Conservation (phyloP, 2,329 filamentous ascomycete genomes). For the Aspergillus pseudonomiae region DNA sequence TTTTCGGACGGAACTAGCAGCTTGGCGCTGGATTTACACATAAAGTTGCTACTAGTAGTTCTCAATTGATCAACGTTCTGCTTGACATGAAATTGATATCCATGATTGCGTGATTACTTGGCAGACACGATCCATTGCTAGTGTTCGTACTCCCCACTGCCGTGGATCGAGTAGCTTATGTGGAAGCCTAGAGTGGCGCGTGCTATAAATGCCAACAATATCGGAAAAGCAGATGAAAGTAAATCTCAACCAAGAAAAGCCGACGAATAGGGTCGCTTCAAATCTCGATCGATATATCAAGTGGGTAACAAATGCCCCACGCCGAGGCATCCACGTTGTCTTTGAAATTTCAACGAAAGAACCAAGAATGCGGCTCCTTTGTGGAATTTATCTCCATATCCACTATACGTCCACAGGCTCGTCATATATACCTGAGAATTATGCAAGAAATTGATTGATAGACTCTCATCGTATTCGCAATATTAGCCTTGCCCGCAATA, state of each 20-base stretch:
- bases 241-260: background rate
- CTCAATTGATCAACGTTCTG: background rate
- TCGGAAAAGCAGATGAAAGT: background rate
- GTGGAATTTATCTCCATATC: background rate
- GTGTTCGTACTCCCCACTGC: background rate
- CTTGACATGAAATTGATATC: background rate
- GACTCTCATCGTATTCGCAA: background rate
- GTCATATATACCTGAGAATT: background rate
- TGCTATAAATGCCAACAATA: background rate
- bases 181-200: slow-evolving; percentile 5
- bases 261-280: background rate
- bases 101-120: background rate
- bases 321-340: background rate
- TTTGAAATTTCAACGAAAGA: background rate
- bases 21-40: slow-evolving; percentile 1
- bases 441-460: background rate
- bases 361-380: background rate
- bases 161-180: background rate
- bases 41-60: background rate
- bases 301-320: background rate
- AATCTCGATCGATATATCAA: background rate
- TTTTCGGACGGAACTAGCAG: background rate
- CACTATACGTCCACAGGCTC: background rate
- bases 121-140: background rate
- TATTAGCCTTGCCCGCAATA: background rate